Evolutionary conservation across 2,329 filamentous ascomycete genomes (phyloP), one percentile per base, ranked within the genome.

Genomic region (Aspergillus ruber): DNA sequence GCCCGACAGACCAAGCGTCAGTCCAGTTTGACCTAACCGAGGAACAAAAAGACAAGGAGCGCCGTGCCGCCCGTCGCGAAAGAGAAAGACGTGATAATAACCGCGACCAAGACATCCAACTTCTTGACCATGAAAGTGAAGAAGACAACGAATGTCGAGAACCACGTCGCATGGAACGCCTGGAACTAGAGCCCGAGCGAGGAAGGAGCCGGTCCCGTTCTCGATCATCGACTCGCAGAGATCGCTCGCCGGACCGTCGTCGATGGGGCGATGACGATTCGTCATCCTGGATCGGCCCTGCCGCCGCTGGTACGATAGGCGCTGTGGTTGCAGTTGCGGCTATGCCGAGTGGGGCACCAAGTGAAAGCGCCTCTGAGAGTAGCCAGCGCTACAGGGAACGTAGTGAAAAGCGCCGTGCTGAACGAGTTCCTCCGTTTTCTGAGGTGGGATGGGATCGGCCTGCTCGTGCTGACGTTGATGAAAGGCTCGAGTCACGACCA

Each of bases 1-100:
- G 64, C 18, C 46, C 51, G 3, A 69, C 63, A 55, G 69, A 71
- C 17, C 60, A 65, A 47, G 70, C 70, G 7, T 75, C 72, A 50
- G 81, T 83, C 6, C 74, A 77, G 46, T 83, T 83, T 53, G 73
- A 77, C 33, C 58, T 82, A 43, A 81, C 79, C 0, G 69, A 80
- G 42, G 78, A 81, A 57, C 78, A 82, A 61, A 69, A 66, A 32
- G 69, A 74, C 25, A 76, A 74, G 45, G 77, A 78, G 46, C 63
- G 65, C 44, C 61, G 61, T 27, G 58, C 60, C 13, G 60, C 59
- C 29, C 56, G 53, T n/a, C 57, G 52, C 32, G 57, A 59, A 41
- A 59, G 45, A 35, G 44, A 50, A 45, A 57, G 50, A 50, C 57
- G 54, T 9, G 59, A 56, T 12, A 46, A 50, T 3, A 42, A 59